A percentile compares a stretch with the other conserved stretches of the same genome.
Conservation (phyloP, 1,139 yeast genomes). For the Suhomyces kunorum region DNA sequence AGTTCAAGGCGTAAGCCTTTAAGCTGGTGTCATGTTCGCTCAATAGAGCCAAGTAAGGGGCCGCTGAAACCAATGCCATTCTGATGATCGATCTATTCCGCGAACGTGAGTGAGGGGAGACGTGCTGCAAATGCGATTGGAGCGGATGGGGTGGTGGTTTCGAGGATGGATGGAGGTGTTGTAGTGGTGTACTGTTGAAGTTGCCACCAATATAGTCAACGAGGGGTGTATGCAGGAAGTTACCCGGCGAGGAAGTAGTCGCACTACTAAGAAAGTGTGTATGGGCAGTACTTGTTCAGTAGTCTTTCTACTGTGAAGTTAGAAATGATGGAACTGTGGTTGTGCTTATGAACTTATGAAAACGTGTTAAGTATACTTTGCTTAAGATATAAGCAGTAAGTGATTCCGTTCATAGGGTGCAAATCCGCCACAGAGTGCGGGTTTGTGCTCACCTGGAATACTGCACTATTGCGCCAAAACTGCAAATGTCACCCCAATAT, state of each 20-base stretch:
- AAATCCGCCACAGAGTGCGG: no score
- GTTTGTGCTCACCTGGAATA: no score
- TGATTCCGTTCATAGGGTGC: no score
- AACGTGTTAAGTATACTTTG: no score
- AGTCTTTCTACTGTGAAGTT: no score
- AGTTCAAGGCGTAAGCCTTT: constrained; percentile 80
- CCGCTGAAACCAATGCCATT: constrained; percentile 75
- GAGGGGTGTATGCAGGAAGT: constrained; percentile 9
- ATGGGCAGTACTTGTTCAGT: no score
- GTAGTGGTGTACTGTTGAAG: constrained; percentile 1
- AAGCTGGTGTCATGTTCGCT: constrained; percentile 77
- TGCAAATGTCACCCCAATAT: no score
- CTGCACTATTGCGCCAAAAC: no score
- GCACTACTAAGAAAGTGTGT: no score
- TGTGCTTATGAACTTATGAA: no score
- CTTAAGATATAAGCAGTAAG: no score
- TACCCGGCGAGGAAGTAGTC: constrained; percentile 4
- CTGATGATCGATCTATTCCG: constrained; percentile 4
- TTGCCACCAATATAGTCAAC: constrained; percentile 15
- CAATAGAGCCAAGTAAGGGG: constrained; percentile 86
- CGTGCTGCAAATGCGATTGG: constrained; percentile 2
- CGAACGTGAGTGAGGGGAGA: neutral
- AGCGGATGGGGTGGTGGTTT: neutral
- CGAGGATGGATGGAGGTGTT: neutral
- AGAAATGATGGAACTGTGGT: no score